Evolutionary conservation across 2,329 filamentous ascomycete genomes (phyloP).

Genomic region (Fusarium sp.): DNA sequence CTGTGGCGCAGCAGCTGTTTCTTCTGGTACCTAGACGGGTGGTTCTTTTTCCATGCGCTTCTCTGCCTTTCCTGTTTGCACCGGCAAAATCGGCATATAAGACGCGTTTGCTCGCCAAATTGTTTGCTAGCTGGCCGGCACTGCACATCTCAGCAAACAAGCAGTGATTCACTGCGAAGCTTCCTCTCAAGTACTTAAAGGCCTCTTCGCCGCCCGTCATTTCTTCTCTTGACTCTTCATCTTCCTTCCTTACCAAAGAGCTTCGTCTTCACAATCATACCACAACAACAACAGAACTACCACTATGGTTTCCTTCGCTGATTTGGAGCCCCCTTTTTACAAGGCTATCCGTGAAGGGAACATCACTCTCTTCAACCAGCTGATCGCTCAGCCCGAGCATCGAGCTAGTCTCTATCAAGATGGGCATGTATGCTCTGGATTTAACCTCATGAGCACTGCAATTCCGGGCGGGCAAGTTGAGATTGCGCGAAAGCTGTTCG

Average conservation of each 20-base stretch:
- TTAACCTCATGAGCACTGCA: not conserved
- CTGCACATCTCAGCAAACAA: not conserved
- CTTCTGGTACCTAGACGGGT: not conserved
- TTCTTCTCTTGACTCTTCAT: not conserved
- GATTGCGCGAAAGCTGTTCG: too few relatives aligned
- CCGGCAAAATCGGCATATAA: not conserved
- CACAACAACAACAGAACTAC: not conserved
- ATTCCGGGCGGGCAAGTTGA: not conserved
- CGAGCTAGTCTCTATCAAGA: not conserved
- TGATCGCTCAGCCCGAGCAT: not conserved
- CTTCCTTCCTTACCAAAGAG: not conserved
- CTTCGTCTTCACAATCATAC: not conserved
- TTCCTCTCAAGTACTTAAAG: too few relatives aligned
- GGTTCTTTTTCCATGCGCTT: not conserved
- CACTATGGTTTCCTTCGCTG: not conserved
- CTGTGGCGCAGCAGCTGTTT: not conserved
- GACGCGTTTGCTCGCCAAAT: not conserved
- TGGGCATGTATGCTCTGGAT: not conserved
- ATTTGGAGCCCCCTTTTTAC: not conserved
- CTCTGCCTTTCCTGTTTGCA: not conserved
- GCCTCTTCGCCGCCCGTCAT: too few relatives aligned
- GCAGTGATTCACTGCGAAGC: not conserved
- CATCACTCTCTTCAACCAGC: not conserved
- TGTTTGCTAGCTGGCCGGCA: not conserved
- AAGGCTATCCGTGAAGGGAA: not conserved